phyloP scores from a whole-genome alignment of 352 stramenopile genomes.

The Phytophthora fragariae region DNA sequence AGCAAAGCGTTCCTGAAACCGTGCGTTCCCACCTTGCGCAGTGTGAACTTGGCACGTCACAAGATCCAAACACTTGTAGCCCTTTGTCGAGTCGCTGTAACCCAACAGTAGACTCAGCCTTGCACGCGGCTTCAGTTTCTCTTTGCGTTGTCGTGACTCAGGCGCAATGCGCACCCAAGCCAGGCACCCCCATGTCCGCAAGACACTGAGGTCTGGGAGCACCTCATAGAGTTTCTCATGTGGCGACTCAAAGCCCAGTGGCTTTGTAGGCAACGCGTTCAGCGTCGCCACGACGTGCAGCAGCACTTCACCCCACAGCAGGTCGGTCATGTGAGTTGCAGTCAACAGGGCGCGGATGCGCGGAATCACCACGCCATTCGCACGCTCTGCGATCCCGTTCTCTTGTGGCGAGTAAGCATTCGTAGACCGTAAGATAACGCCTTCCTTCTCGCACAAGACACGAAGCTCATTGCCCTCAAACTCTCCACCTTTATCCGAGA shows the following conservation, averaged over 20 bases:
- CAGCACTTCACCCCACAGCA: background rate
- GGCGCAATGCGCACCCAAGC: slow-evolving; percentile 10
- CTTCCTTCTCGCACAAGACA: background rate
- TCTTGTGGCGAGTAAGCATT: slow-evolving; percentile 19
- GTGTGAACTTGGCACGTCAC: slow-evolving; percentile 1
- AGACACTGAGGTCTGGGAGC: background rate
- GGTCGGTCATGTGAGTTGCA: background rate
- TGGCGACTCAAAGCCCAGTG: background rate
- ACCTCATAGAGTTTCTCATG: background rate
- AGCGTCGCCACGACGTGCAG: background rate
- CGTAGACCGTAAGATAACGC: slow-evolving; percentile 9
- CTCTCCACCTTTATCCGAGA: background rate
- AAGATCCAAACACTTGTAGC: slow-evolving; percentile 14
- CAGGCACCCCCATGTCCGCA: slow-evolving; percentile 12
- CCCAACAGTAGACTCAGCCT: background rate
- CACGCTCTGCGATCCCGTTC: slow-evolving; percentile 15
- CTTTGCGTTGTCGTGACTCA: background rate
- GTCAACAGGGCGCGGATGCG: slow-evolving; percentile 5
- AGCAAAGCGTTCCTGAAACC: slow-evolving; percentile 15
- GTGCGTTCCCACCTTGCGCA: background rate
- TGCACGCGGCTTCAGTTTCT: background rate
- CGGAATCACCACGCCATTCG: slow-evolving; percentile 13
- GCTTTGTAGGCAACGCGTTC: slow-evolving; percentile 8
- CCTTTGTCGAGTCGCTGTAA: slow-evolving; percentile 11
- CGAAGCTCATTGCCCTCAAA: background rate